Conservation (phyloP, 768 basidiomycete genomes). For the Peribolospora baueri region DNA sequence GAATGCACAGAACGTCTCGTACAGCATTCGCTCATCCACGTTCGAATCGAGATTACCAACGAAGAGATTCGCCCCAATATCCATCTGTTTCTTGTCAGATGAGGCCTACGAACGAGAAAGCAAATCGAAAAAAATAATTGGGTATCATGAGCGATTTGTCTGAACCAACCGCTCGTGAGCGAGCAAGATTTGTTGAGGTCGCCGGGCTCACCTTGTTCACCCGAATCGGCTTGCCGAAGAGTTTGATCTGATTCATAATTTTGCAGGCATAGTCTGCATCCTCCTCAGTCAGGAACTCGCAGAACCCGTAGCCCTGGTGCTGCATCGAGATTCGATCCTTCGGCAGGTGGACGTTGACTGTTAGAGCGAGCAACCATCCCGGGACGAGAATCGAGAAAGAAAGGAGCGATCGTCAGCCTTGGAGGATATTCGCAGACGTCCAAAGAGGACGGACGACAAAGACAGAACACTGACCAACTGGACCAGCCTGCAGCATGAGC, state of each 20-base stretch:
- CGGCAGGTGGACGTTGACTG: conserved; percentile 91
- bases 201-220: conserved; percentile 68
- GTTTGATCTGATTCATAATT: conserved; percentile 99
- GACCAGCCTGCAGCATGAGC: conserved; percentile 96
- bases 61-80: conserved; percentile 92
- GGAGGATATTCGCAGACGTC: not conserved
- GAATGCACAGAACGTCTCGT: conserved; percentile 88
- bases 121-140: not conserved
- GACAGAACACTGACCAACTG: conserved; percentile 46
- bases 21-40: conserved; percentile 74
- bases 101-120: conserved; percentile 40
- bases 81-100: conserved; percentile 91
- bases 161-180: not conserved
- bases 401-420: not conserved
- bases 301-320: conserved; percentile 98
- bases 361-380: not conserved
- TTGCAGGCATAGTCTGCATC: conserved; percentile 99
- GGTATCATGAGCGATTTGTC: not conserved
- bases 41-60: conserved; percentile 87
- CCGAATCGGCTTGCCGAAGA: conserved; percentile 94
- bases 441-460: not conserved
- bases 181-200: not conserved
- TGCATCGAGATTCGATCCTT: conserved; percentile 97
- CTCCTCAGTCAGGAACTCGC: conserved; percentile 96
- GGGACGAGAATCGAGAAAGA: not conserved